Base-by-base conservation (phyloP, 331 rosid species). In the Quercus phellos region DNA sequence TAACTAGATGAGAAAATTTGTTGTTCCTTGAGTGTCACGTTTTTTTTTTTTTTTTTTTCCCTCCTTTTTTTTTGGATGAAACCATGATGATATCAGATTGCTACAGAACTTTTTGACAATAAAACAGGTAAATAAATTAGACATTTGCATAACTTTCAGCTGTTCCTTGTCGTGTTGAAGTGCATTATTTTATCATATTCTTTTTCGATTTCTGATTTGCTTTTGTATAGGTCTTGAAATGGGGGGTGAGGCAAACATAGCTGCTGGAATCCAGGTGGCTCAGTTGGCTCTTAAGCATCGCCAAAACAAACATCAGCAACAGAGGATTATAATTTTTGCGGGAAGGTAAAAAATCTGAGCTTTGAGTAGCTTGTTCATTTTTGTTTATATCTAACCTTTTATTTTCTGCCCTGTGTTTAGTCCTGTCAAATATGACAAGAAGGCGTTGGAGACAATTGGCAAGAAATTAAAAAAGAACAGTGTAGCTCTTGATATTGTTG, bases 201-300 rank as follows among this genome's bases (percentile, higher is more conserved):
- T 34, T 21, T 5, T 73, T 7, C 32, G 13, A 59, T 66, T 18
- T 32, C 64, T 10, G 24, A 30, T 13, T 66, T 12, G 3, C 27
- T 34, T 66, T 66, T 66, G 50, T 29, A 1, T 82, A 88, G 92
- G 90, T 46, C 68, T 86, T 64, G 92, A 86, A 82, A 84, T 86
- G 51, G 92, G 92, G 12, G 90, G 88, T 27, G 87, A 86, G 82
- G 82, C 75, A 86, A 84, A 86, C 80, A 77, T 88, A 76, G 90
- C 89, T 32, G 87, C 90, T 74, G 88, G 79, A 32, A 84, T 88
- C 74, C 92, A 84, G 81, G 87, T 89, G 78, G 90, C 92, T 73
- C 90, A 89, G 68, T 75, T 89, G 84, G 92, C 92, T 76, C 89
- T 89, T n/a, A 89, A 89, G 77, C 90, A 89, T 84, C 85, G 92